A percentile compares a stretch with the other conserved stretches of the same genome.
Conservation (phyloP, 331 rosid genomes). For the Quercus phellos region DNA sequence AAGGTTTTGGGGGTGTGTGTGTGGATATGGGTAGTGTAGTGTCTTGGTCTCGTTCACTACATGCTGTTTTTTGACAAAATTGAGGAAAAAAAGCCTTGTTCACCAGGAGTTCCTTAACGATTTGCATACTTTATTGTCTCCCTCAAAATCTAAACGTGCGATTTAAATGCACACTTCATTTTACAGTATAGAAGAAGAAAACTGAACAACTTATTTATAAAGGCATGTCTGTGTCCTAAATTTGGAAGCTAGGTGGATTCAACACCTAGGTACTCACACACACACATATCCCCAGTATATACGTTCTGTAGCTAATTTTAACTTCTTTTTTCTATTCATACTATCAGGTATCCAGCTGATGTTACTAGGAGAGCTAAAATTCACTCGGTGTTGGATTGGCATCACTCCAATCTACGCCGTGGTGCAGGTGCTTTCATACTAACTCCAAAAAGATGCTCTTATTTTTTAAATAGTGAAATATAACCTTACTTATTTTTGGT, state of each 20-base stretch:
- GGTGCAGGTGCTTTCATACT: constrained; percentile 58
- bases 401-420: constrained; percentile 68
- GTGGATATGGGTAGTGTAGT: background rate
- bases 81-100: background rate
- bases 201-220: background rate
- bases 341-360: constrained; percentile 84
- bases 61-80: background rate
- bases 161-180: constrained; percentile 1
- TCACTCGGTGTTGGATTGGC: constrained; percentile 82
- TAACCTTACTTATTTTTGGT: background rate
- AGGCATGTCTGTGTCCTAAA: background rate
- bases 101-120: background rate
- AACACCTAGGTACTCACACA: too few species aligned
- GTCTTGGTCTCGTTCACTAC: background rate
- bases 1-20: background rate
- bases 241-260: background rate
- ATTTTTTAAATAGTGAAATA: background rate
- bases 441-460: background rate
- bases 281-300: background rate
- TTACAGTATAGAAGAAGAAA: background rate
- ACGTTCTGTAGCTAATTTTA: background rate
- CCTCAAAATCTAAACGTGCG: background rate
- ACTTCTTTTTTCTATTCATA: constrained; percentile 11
- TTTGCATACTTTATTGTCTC: background rate
- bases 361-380: constrained; percentile 75